phyloP scores from a whole-genome alignment of 768 basidiomycete genomes.

The Pholiota molesta region DNA sequence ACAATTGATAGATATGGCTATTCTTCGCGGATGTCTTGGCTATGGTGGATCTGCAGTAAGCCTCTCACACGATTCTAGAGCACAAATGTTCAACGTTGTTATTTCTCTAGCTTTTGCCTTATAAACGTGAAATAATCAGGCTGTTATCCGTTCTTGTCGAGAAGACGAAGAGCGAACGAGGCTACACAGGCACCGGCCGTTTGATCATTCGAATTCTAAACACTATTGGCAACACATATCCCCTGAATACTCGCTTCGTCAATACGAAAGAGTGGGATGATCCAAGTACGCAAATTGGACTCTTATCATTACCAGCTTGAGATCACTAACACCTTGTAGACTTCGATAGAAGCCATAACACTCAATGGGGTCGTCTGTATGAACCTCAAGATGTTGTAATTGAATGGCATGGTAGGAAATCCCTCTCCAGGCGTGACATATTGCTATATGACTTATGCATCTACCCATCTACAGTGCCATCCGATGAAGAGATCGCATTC shows the following conservation, averaged over 20 bases:
- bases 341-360: conserved; percentile 64
- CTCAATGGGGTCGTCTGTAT: conserved; percentile 82
- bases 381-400: conserved; percentile 78
- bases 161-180: conserved; percentile 85
- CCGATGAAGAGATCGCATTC: conserved; percentile 73
- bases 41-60: conserved; percentile 68
- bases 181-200: conserved; percentile 80
- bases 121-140: conserved; percentile 65
- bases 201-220: conserved; percentile 76
- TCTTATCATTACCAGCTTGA: background rate
- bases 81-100: too few species aligned
- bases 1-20: conserved; percentile 62
- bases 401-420: conserved; percentile 80
- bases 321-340: conserved; percentile 37
- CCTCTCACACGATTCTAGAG: conserved; percentile 7
- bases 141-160: conserved; percentile 71
- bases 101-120: conserved; percentile 59
- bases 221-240: conserved; percentile 76
- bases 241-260: conserved; percentile 77
- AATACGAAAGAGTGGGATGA: conserved; percentile 82
- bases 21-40: conserved; percentile 81
- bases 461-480: conserved; percentile 48
- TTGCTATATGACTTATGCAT: conserved; percentile 13
- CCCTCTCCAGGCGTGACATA: background rate
- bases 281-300: conserved; percentile 51